Conservation (phyloP, 2,329 filamentous ascomycete genomes). For the Neonectria magnoliae region DNA sequence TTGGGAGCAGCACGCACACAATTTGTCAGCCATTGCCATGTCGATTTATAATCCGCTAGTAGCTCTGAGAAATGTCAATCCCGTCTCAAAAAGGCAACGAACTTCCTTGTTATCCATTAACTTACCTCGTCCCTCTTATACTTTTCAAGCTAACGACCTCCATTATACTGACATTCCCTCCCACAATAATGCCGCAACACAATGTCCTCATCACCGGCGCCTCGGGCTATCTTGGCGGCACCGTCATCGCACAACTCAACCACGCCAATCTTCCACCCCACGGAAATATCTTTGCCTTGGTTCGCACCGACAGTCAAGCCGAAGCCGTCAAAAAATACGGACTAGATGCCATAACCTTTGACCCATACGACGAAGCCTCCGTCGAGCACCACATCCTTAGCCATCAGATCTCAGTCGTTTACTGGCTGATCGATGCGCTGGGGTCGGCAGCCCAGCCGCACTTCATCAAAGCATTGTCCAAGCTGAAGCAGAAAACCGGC, state of each 20-base stretch:
- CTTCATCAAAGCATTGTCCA: constrained; percentile 58
- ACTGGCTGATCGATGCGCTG: constrained; percentile 57
- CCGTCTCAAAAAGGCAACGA: too few relatives aligned
- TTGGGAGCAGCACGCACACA: not conserved
- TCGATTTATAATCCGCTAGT: not conserved
- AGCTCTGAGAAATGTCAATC: too few relatives aligned
- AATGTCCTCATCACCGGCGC: constrained; percentile 61
- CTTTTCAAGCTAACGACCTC: too few relatives aligned
- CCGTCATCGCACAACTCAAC: constrained; percentile 50
- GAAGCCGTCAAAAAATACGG: constrained; percentile 55
- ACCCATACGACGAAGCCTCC: constrained; percentile 49
- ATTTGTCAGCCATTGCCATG: not conserved
- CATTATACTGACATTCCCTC: not conserved
- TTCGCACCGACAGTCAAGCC: constrained; percentile 57
- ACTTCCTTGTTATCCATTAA: not conserved
- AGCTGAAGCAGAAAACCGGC: constrained; percentile 50
- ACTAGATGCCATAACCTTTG: constrained; percentile 53
- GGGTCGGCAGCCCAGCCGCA: constrained; percentile 44
- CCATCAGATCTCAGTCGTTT: constrained; percentile 59
- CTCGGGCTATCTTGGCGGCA: constrained; percentile 64
- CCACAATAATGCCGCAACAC: not conserved
- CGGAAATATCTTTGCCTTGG: constrained; percentile 56
- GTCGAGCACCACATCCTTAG: constrained; percentile 51
- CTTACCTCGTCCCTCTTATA: not conserved
- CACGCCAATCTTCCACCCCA: constrained; percentile 52